Percentiles rank a stretch among this genome's conserved stretches.
phyloP scores from a whole-genome alignment of 768 basidiomycete genomes.

The Trametes villosa region DNA sequence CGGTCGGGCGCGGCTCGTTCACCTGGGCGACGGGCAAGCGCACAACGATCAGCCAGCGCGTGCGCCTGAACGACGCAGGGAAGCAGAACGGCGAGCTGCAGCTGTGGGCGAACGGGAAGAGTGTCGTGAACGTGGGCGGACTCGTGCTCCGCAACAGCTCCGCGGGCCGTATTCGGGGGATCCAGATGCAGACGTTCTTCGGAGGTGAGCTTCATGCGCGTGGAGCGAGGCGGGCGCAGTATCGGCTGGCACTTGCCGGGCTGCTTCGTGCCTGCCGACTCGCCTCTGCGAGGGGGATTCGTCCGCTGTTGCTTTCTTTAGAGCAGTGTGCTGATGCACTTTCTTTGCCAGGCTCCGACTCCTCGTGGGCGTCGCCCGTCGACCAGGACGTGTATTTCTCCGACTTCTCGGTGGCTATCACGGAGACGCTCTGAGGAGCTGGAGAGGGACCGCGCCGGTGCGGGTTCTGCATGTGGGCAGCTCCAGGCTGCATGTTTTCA shows the following conservation, averaged over 20 bases:
- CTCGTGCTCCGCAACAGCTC: constrained; percentile 56
- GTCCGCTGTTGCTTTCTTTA: too few species aligned
- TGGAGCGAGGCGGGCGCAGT: too few species aligned
- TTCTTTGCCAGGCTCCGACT: constrained; percentile 44
- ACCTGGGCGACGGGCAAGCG: constrained; percentile 64
- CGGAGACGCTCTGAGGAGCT: constrained; percentile 48
- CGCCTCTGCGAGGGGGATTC: too few species aligned
- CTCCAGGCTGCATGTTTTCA: too few species aligned
- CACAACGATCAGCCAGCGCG: constrained; percentile 70
- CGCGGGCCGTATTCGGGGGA: constrained; percentile 61
- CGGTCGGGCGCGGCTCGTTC: constrained; percentile 73
- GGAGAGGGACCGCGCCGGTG: too few species aligned
- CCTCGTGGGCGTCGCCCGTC: constrained; percentile 61
- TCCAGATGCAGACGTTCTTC: constrained; percentile 82
- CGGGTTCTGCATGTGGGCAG: too few species aligned
- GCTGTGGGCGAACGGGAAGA: constrained; percentile 67
- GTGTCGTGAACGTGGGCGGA: constrained; percentile 59
- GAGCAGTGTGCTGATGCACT: too few species aligned
- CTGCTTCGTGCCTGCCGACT: too few species aligned
- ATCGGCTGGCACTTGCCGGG: too few species aligned
- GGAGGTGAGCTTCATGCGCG: constrained; percentile 50
- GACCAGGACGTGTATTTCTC: constrained; percentile 68
- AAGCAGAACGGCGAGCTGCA: constrained; percentile 73
- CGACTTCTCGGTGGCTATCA: constrained; percentile 70
- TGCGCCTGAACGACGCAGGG: constrained; percentile 75